phyloP scores from a whole-genome alignment of 768 basidiomycete genomes.

The Naematelia aurantialba region DNA sequence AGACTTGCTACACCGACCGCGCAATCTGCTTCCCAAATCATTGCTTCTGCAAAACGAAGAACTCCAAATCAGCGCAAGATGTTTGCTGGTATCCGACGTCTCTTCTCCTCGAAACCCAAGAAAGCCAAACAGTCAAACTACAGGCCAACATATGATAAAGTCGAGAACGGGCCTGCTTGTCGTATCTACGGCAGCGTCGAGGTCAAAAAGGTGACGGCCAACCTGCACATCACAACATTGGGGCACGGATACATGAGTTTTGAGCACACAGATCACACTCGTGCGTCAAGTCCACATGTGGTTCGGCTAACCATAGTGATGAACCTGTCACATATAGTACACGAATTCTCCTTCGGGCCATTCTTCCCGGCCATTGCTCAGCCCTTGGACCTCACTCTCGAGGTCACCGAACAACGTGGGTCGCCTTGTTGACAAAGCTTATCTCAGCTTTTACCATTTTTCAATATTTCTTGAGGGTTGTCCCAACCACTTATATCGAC shows the following conservation, averaged over 20 bases:
- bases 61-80: conserved; percentile 34
- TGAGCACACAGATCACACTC: conserved; percentile 78
- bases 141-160: conserved; percentile 69
- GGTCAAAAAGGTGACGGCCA: conserved; percentile 89
- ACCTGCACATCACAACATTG: conserved; percentile 87
- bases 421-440: conserved; percentile 15
- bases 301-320: conserved; percentile 59
- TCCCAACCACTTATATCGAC: conserved; percentile 79
- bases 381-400: conserved; percentile 86
- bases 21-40: conserved; percentile 38
- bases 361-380: conserved; percentile 93
- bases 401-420: conserved; percentile 67
- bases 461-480: conserved; percentile 92
- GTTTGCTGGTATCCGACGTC: conserved; percentile 31
- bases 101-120: conserved; percentile 28
- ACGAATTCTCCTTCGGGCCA: conserved; percentile 94
- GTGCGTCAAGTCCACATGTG: conserved; percentile 56
- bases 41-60: conserved; percentile 27
- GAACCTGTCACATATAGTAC: conserved; percentile 95
- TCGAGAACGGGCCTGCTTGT: conserved; percentile 69
- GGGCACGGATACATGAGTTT: conserved; percentile 89
- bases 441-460: conserved; percentile 75
- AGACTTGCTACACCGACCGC: conserved; percentile 19
- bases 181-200: conserved; percentile 75
- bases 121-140: conserved; percentile 53